Conservation (phyloP, 441 rosid species). For the Hura crepitans region DNA sequence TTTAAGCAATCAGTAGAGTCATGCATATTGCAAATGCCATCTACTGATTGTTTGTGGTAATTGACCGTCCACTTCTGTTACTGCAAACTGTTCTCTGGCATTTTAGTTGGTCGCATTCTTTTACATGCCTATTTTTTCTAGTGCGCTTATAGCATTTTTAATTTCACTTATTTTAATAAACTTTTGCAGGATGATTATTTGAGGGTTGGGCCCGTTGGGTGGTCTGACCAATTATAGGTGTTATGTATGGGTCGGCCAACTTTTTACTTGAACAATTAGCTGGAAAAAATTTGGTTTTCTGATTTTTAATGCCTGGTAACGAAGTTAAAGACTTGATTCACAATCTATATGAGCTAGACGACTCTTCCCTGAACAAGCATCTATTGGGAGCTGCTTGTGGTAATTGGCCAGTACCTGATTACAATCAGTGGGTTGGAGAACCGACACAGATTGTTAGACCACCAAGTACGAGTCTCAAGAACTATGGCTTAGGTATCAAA, state of each 20-base stretch:
- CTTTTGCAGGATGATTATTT: constrained; percentile 9
- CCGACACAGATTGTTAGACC: constrained; percentile 55
- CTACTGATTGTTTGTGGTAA: not conserved
- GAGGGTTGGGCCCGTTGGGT: constrained; percentile 7
- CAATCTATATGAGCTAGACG: constrained; percentile 72
- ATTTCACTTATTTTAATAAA: not conserved
- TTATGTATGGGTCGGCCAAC: constrained; percentile 13
- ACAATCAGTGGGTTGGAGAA: constrained; percentile 49
- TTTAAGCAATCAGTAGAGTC: not conserved
- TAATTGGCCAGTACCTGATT: constrained; percentile 54
- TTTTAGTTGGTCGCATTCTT: not conserved
- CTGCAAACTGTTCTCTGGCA: constrained; percentile 5
- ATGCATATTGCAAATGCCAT: not conserved
- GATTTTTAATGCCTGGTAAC: constrained; percentile 89
- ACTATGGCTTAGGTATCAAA: constrained; percentile 52
- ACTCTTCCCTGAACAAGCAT: constrained; percentile 52
- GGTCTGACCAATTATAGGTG: not conserved
- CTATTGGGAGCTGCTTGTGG: constrained; percentile 51
- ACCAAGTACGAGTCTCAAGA: constrained; percentile 46
- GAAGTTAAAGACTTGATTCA: constrained; percentile 78
- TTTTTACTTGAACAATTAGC: constrained; percentile 25
- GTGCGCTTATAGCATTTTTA: not conserved
- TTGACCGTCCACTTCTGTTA: not conserved
- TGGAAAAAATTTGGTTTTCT: constrained; percentile 28
- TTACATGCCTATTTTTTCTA: not conserved